Base-by-base conservation (phyloP, 345 rosid genomes). In the Atalantia buxifolia region DNA sequence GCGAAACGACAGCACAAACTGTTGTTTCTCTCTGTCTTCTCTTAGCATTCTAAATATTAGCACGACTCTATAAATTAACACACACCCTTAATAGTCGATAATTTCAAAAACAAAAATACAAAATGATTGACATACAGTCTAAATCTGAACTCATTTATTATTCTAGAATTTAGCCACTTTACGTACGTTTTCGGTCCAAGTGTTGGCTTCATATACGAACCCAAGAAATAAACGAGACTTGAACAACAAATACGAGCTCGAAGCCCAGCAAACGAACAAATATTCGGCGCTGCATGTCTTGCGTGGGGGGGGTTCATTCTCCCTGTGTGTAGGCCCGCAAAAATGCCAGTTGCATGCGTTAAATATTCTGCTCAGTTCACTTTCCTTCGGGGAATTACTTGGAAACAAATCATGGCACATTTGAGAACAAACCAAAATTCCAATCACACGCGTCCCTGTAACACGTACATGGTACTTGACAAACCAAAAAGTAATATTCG, bases 391-490 rank as follows among this genome's bases (percentile, higher is more conserved):
- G 28, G 36, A 48, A 64, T 80, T 75, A 67, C 83, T 80, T 84
- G 83, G 63, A 18, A 69, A 33, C 3, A 35, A 78, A 28, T 81
- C 71, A 74, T 78, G 53, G 82, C 78, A 78, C 67, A 81, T 55
- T 77, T 70, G 55, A 9, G 10, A 38, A 55, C 71, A 9, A 42
- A 45, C 42, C 42, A n/a, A 30, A 48, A 27, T 30, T 71, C 62
- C 69, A 21, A 7, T 3, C 12, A 1, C 33, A 9, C 28, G 45
- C 64, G 16, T 12, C 30, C 59, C 22, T 74, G 9, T 21, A 25
- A 48, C 38, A 30, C 60, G 27, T 63, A 40, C 6, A 45, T 19
- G 21, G 21, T 63, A 27, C 19, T 42, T 19, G 19, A 4, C 53
- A 33, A 59, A 72, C 13, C n/a, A 6, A 19, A 42, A 27, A 19